Evolutionary conservation across 805 yeast genomes (phyloP).

Genomic region (Huiozyma sinensis): DNA sequence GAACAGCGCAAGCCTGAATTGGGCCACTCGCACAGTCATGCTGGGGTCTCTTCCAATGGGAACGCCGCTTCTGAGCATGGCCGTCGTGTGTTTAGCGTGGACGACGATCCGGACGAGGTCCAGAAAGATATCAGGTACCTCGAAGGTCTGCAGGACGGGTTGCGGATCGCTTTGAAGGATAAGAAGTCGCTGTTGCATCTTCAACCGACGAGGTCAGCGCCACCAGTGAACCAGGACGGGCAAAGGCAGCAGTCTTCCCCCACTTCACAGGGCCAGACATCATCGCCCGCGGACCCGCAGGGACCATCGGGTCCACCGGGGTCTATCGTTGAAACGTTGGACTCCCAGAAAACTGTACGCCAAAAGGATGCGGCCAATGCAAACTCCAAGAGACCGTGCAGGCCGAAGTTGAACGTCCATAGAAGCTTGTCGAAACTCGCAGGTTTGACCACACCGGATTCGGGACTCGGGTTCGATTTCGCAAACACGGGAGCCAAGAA

Average conservation of each 20-base stretch:
- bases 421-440: conserved; percentile 2
- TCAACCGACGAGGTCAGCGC: conserved; percentile 3
- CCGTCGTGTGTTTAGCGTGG: conserved; percentile 54
- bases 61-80: not conserved
- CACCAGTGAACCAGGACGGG: not conserved
- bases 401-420: not conserved
- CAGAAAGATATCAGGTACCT: conserved; percentile 52
- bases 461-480: conserved; percentile 2
- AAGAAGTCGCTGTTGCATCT: conserved; percentile 1
- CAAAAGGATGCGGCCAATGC: not conserved
- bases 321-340: not conserved
- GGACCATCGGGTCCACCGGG: not conserved
- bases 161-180: conserved; percentile 36
- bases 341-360: too few species aligned
- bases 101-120: conserved; percentile 68
- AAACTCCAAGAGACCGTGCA: not conserved
- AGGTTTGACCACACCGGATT: conserved; percentile 2
- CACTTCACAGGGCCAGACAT: not conserved
- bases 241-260: too few species aligned
- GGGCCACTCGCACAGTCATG: not conserved
- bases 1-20: not conserved
- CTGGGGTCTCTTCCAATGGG: not conserved
- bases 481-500: not conserved
- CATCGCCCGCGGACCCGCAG: not conserved
- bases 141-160: conserved; percentile 67